Base-by-base conservation (phyloP, 2,329 filamentous ascomycete species). In the Tolypocladium inflatum region DNA sequence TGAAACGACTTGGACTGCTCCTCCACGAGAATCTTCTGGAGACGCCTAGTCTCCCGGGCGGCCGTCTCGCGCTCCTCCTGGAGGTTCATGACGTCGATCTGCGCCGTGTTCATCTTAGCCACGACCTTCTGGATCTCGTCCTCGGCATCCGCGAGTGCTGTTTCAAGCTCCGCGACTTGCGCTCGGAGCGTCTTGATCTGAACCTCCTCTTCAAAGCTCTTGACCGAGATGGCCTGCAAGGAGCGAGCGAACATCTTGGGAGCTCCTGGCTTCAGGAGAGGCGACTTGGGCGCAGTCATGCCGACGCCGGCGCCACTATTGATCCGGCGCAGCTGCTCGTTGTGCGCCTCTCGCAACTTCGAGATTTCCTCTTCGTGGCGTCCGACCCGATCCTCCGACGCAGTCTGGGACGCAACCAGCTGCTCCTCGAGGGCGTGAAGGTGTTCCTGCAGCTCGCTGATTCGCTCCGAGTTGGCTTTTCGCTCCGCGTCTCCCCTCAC, bases 351-450 rank as follows among this genome's bases (percentile, higher is more conserved):
- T 63, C 88, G 87, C 57, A 97, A 76, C 26, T 81, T 78, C 21
- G 83, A 77, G 42, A 96, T 82, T 72, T 97, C 91, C 42, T 94
- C 90, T 71, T 97, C 94, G 68, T 97, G 91, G 54, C 85, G 86
- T 50, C 83, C 77, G 58, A 97, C 84, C 43, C 87, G 86, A 54
- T 93, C 91, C 70, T 99, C 94, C 0, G 91, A 93, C 23, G 88
- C 83, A 58, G 90, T 87, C 71, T 97, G 93, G 2, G 93, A 91
- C 23, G 84, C 76, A 57, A 95, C 80, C 26, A 99, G 83, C 65
- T 88, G 84, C 61, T 97, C 92, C 70, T 97, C 94, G 55, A 97
- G 84, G 19, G 78, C 74, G 66, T 89, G 90, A 58, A 99, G 86
- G 59, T 86, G 88, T 61, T 82, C 82, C 70, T 97, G 92, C 70